Base-by-base conservation (phyloP, 1,284 basidiomycete genomes). In the Leccinum pallidistipes region DNA sequence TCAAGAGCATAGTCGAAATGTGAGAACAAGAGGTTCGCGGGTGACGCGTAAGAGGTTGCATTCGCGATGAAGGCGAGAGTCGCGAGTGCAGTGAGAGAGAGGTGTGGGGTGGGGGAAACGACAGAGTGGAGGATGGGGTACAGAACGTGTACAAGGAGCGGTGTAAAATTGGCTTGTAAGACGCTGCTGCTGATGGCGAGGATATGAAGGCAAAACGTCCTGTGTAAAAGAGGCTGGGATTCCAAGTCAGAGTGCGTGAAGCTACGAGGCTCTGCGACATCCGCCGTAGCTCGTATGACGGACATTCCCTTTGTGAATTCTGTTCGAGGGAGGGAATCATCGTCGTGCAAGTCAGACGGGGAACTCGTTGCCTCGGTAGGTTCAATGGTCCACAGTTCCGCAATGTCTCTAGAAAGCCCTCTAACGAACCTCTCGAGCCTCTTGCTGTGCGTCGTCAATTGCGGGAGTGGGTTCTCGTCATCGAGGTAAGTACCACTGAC, bases 1-100 rank as follows among this genome's bases (percentile, higher is more conserved):
- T 97, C 94, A 62, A 98, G 84, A 8, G 94, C 90, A 70, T 98
- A 97, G 77, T 98, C 95, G 66, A 96, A 95, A 74, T 97, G 96
- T 29, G 94, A 90, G 32, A 97, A 82, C 5, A 98, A 80, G 34
- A 97, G 80, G 70, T 94, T 94, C 36, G 87, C 85, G 0, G 92
- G 84, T 1, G 90, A 90, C 7, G 94, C 92, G 68, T 94, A 95
- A 2, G 91, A 93, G 1, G 87, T 85, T 60, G 85, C 80, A 24
- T 82, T 78, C 2, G 93, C 82, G 50, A 96, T 83, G 63, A 83
- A 86, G 63, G 83, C 75, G 45, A 98, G 80, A 1, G 93, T 80
- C 5, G 86, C 84, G 5, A 89, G 78, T 1, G 88, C 94, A 24
- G 88, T 91, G 1, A 83, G 78, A 8, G 88, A 87, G 7, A 96